Conservation (phyloP, 306 rosid genomes). For the Macrotyloma uniflorum region DNA sequence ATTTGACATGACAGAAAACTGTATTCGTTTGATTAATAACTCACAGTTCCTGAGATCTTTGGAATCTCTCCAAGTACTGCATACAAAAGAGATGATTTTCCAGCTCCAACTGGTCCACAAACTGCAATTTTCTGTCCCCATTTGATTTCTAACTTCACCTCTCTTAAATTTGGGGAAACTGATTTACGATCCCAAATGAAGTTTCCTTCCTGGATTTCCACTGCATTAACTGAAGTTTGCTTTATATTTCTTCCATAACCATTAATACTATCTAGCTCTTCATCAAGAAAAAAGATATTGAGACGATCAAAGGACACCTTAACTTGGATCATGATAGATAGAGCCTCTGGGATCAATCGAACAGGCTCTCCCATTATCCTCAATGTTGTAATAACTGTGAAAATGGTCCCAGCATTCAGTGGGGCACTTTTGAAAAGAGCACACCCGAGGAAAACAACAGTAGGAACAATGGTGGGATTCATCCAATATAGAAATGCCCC, state of each 20-base stretch:
- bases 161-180: neutral
- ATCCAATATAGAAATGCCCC: neutral
- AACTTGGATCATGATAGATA: constrained; percentile 12
- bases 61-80: constrained; percentile 18
- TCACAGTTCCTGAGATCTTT: constrained; percentile 14
- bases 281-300: constrained; percentile 7
- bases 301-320: constrained; percentile 21
- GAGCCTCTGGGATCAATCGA: constrained; percentile 3
- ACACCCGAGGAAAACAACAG: neutral
- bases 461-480: neutral
- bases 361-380: constrained; percentile 6
- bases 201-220: neutral
- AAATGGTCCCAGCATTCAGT: constrained; percentile 1
- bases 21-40: neutral
- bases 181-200: constrained; percentile 7
- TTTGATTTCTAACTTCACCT: constrained; percentile 1
- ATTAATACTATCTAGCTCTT: neutral
- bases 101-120: constrained; percentile 10
- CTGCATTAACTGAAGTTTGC: neutral
- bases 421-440: neutral
- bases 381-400: neutral
- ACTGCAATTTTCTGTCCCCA: constrained; percentile 6
- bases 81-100: constrained; percentile 9
- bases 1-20: neutral
- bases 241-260: neutral